Evolutionary conservation across 1,284 basidiomycete species (phyloP).

Genomic region (Rhodotorula glutinis): DNA sequence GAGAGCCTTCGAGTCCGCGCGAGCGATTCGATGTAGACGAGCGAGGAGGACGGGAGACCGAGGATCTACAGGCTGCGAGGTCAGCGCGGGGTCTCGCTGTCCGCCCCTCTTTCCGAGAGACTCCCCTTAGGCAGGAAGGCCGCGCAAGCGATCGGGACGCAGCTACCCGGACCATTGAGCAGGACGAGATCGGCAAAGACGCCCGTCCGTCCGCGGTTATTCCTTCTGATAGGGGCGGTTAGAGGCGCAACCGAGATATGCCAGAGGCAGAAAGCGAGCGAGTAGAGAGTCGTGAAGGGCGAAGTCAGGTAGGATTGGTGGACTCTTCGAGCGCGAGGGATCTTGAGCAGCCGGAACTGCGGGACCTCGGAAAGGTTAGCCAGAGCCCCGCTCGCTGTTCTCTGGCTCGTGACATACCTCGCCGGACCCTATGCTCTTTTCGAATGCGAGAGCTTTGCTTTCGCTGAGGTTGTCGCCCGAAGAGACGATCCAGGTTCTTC

Average conservation of each 20-base stretch:
- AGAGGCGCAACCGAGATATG: constrained; percentile 54
- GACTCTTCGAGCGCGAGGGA: constrained; percentile 53
- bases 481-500: constrained; percentile 76
- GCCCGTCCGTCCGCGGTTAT: not conserved
- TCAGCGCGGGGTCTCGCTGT: not conserved
- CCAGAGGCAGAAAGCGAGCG: constrained; percentile 53
- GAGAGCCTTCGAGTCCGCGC: constrained; percentile 80
- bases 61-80: constrained; percentile 59
- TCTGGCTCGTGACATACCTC: constrained; percentile 9
- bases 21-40: constrained; percentile 93
- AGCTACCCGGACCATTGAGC: constrained; percentile 94
- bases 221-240: constrained; percentile 48
- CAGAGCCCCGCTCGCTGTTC: not conserved
- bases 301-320: constrained; percentile 72
- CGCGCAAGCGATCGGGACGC: constrained; percentile 72
- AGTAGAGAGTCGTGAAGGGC: constrained; percentile 61
- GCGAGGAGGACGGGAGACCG: constrained; percentile 65
- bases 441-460: constrained; percentile 66
- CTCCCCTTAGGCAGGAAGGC: constrained; percentile 72
- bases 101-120: no score
- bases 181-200: constrained; percentile 72
- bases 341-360: constrained; percentile 37
- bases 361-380: no score
- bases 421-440: constrained; percentile 48
- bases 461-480: constrained; percentile 76